Evolutionary conservation across 1,284 basidiomycete genomes (phyloP), one percentile per base, ranked within the genome.

Genomic region (Ustilago loliicola): DNA sequence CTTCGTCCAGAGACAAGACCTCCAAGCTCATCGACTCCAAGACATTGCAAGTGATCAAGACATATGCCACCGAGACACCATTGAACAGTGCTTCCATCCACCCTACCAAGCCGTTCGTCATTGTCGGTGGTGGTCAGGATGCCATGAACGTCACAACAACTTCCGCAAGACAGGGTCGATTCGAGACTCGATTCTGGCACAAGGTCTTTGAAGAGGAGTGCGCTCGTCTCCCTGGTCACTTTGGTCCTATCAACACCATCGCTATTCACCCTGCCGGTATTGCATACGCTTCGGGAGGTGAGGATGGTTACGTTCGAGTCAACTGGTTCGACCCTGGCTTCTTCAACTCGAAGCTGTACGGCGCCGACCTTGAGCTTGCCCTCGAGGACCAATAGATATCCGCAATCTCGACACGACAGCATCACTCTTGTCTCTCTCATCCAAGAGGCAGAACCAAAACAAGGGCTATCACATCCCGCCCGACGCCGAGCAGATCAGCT

Each of bases 171-270:
- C 94, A 97, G 87, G 97, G 96, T 47, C 96, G 97, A 88, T 99
- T 99, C 87, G 97, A 99, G 89, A 95, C 95, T 3, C 90, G 96
- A 54, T 98, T 99, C 89, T 99, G 95, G 95, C 96, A 99, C 89
- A 95, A 94, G 85, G 90, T 99, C 50, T 95, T 98, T 82, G 96
- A 98, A 87, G 96, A 99, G 89, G 96, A 99, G 87, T 93, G 98
- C 70, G 95, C 96, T 25, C 91, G 96, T 42, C 95, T 99, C 6
- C 84, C 85, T 1, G 85, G 84, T 61, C 72, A 98, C 79, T 90
- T 98, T 88, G 96, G 96, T 47, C 96, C 97, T 57, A 93, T 98
- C 88, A 99, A 99, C 89, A 98, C 97, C 13, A 93, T 99, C 73
- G 96, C 96, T 32, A 92, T 96, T 8, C 95, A 97, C 85, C 96